Base-by-base conservation (phyloP, 164 flowering plant genomes). In the Malania oleifera region DNA sequence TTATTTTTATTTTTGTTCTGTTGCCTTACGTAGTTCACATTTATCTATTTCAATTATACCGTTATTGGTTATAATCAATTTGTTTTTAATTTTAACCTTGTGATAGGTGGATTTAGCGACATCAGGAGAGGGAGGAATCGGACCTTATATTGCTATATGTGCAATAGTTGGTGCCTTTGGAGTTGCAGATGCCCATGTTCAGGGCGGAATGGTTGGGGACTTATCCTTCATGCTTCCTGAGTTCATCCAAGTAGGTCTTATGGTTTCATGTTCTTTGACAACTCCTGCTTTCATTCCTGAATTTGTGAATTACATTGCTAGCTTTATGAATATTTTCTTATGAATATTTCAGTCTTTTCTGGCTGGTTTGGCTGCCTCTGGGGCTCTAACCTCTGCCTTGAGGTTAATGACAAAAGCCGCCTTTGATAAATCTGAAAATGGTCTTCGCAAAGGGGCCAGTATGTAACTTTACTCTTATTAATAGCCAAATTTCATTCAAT, bases 201-300 rank as follows among this genome's bases (percentile, higher is more conserved):
- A 89, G 58, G 97, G 97, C 70, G 97, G 97, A 52, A 79, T 89
- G 86, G 76, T 82, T 27, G 95, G 97, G 24, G 97, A 89, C 60
- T 60, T 89, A 14, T 74, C 90, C 17, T 83, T 89, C 64, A 89
- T 85, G 97, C 58, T 61, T 28, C 95, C 95, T 19, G 97, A 83
- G 23, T 85, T 89, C 66, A 56, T 89, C 31, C 96, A 89, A 75
- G 96, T 89, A 54, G 19, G 54, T 45, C 24, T 26, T 41, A 7
- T 31, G 17, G 13, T 47, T 41, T 1, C 9, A 49, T 2, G 4
- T 13, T 22, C 18, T 11, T 62, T 44, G n/a, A 31, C 57, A 43
- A 12, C 9, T 7, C 17, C 4, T 52, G 25, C 10, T 38, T 34
- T 50, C 1, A 35, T 8, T 17, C 46, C 22, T 27, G 6, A 14